These are phyloP conservation scores for Zygotorulaspora sp. DNA, from an alignment of 805 yeast genomes.

Conservation along the genomic window DNA sequence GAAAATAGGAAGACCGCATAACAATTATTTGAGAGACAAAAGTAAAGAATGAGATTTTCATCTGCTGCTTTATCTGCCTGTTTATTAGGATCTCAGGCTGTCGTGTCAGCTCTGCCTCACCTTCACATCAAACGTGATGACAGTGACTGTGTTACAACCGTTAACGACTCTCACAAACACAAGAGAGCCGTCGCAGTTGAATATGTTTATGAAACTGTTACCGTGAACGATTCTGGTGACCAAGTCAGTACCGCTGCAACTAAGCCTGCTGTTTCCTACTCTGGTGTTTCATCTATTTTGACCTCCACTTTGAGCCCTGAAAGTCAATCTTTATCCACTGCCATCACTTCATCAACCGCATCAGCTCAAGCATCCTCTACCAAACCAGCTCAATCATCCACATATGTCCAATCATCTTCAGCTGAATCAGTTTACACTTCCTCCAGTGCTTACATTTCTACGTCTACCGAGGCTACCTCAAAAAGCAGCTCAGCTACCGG, in stretches of 20 bases:
- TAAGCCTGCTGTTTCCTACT: constrained; percentile 17
- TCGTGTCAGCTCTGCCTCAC: constrained; percentile 32
- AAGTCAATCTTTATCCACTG: constrained; percentile 19
- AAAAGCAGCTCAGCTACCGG: constrained; percentile 16
- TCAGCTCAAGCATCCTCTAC: constrained; percentile 27
- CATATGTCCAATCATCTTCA: constrained; percentile 29
- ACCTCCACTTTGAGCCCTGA: constrained; percentile 29
- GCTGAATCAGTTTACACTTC: constrained; percentile 10
- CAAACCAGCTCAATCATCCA: constrained; percentile 37
- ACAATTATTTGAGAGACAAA: constrained; percentile 1
- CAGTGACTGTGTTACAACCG: constrained; percentile 32
- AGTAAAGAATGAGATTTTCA: constrained; percentile 35
- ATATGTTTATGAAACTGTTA: constrained; percentile 51
- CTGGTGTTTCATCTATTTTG: constrained; percentile 27
- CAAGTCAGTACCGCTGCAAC: constrained; percentile 35
- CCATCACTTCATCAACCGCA: constrained; percentile 20
- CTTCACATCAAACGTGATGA: constrained; percentile 23
- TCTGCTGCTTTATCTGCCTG: constrained; percentile 32
- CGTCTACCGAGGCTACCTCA: constrained; percentile 8
- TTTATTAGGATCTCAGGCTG: constrained; percentile 29
- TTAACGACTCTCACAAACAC: constrained; percentile 42
- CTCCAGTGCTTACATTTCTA: constrained; percentile 8
- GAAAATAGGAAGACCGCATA: background rate
- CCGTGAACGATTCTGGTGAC: constrained; percentile 47
- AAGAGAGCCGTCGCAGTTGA: constrained; percentile 50